Conservation (phyloP, 106 monocot genomes). For the Agapanthus africanus region DNA sequence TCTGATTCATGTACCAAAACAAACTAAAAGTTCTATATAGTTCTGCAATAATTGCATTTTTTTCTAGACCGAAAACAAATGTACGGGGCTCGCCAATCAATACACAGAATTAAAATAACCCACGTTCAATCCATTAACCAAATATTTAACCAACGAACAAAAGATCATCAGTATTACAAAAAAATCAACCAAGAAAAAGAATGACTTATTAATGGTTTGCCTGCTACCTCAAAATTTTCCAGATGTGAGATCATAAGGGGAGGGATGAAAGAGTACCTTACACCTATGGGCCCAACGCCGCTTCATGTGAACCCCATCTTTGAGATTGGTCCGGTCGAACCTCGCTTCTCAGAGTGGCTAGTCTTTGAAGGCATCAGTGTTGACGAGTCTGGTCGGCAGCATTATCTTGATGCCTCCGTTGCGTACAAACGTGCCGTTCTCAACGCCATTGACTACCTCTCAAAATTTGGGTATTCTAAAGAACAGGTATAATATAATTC, state of each 20-base stretch:
- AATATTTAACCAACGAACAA: too few species aligned
- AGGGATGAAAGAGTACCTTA: slow-evolving; percentile 83
- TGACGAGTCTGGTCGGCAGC: slow-evolving; percentile 71
- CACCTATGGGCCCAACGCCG: slow-evolving; percentile 83
- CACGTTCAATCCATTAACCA: too few species aligned
- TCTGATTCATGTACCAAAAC: too few species aligned
- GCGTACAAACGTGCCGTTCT: slow-evolving; percentile 83
- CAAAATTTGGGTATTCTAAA: slow-evolving; percentile 76
- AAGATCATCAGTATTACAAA: too few species aligned
- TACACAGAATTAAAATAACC: too few species aligned
- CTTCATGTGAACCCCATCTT: slow-evolving; percentile 89
- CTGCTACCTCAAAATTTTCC: too few species aligned
- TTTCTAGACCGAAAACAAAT: too few species aligned
- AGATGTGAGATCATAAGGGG: slow-evolving; percentile 76
- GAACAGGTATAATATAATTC: slow-evolving; percentile 84
- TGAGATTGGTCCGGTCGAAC: slow-evolving; percentile 84
- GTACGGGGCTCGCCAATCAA: too few species aligned
- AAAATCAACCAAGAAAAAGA: too few species aligned
- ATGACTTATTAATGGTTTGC: too few species aligned
- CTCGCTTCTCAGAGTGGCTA: slow-evolving; percentile 84
- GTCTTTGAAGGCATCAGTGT: slow-evolving; percentile 88
- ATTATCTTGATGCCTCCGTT: slow-evolving; percentile 76
- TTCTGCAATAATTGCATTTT: too few species aligned
- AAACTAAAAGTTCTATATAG: too few species aligned
- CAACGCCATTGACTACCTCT: slow-evolving; percentile 78